Percentiles rank a stretch among this genome's conserved stretches.
Conservation (phyloP, 345 rosid genomes). For the Salix arbutifolia region DNA sequence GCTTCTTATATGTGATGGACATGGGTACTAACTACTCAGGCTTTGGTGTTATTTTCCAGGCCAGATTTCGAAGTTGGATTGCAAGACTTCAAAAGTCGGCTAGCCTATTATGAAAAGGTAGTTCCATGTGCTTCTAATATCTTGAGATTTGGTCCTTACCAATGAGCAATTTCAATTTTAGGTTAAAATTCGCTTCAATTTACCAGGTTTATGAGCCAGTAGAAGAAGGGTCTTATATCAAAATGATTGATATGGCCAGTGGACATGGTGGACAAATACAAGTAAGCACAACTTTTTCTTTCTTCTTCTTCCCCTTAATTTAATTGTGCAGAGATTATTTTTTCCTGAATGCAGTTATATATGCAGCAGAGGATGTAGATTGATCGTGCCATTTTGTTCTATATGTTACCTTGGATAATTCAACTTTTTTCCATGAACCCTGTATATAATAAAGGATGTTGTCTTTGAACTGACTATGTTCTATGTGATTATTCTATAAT, state of each 20-base stretch:
- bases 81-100: constrained; percentile 77
- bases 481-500: background rate
- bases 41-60: constrained; percentile 45
- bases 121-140: constrained; percentile 16
- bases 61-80: constrained; percentile 90
- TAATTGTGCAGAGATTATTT: background rate
- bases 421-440: background rate
- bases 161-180: constrained; percentile 10
- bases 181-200: constrained; percentile 17
- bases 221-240: constrained; percentile 97
- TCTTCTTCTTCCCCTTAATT: background rate
- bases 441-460: background rate
- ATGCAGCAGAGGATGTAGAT: background rate
- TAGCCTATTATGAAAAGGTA: constrained; percentile 87
- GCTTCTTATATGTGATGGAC: constrained; percentile 8
- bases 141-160: constrained; percentile 2
- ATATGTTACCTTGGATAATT: background rate
- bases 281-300: constrained; percentile 34
- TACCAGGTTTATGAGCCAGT: constrained; percentile 95
- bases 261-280: constrained; percentile 97
- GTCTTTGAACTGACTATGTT: background rate
- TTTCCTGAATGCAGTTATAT: background rate
- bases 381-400: background rate
- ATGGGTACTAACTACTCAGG: constrained; percentile 26
- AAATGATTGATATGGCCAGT: constrained; percentile 99